A percentile compares a stretch with the other conserved stretches of the same genome.
Evolutionary conservation across 306 rosid species (phyloP).

Genomic region (Rosa lucieae): DNA sequence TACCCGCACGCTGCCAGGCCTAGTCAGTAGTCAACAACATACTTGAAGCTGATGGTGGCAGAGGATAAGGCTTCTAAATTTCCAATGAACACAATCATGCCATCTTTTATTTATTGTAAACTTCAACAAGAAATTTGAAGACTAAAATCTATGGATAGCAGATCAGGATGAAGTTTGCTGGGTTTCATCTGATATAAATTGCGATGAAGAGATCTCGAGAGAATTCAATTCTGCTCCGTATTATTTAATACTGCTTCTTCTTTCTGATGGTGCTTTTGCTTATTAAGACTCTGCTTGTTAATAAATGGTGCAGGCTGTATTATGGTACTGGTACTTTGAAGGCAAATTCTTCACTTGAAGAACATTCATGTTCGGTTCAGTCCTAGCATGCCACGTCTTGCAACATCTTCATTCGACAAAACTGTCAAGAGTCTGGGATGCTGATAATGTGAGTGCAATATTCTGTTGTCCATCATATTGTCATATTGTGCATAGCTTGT

Average conservation of each 20-base stretch:
- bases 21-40: too few species aligned
- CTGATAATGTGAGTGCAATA: conserved; percentile 72
- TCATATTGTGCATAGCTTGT: neutral
- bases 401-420: conserved; percentile 40
- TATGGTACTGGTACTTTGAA: conserved; percentile 78
- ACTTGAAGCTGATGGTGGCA: too few species aligned
- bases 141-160: too few species aligned
- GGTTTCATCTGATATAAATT: neutral
- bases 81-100: too few species aligned
- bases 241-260: conserved; percentile 24
- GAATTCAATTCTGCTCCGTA: conserved; percentile 4
- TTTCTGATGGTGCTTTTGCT: neutral
- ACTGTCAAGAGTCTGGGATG: conserved; percentile 96
- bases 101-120: too few species aligned
- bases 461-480: neutral
- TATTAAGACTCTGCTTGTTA: conserved; percentile 8
- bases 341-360: conserved; percentile 71
- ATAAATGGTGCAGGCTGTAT: conserved; percentile 66
- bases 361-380: conserved; percentile 93
- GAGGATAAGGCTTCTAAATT: too few species aligned
- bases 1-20: too few species aligned
- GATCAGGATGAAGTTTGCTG: too few species aligned
- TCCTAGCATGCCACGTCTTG: conserved; percentile 70
- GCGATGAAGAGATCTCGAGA: neutral
- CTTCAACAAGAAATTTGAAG: too few species aligned